Evolutionary conservation across 2,329 filamentous ascomycete genomes (phyloP).

Genomic region (Ascochyta lentis): DNA sequence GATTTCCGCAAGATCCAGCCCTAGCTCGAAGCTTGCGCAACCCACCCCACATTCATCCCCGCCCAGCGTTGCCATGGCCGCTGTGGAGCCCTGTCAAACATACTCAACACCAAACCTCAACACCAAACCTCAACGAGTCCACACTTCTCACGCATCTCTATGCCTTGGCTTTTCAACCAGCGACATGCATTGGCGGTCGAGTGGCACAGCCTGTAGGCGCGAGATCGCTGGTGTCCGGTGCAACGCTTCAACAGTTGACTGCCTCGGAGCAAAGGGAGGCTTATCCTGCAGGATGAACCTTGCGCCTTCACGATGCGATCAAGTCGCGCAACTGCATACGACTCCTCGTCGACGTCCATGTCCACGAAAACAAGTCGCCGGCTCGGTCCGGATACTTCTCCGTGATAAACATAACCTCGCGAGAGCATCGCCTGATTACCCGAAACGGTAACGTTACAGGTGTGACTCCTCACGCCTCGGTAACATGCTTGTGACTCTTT

Average conservation of each 20-base stretch:
- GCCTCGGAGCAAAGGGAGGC: conserved; percentile 10
- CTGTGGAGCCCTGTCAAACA: conserved; percentile 17
- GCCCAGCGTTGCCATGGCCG: conserved; percentile 14
- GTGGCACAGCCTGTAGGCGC: conserved; percentile 2
- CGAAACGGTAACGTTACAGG: conserved; percentile 15
- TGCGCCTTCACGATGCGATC: conserved; percentile 3
- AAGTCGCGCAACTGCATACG: conserved; percentile 15
- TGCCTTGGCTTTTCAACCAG: conserved; percentile 7
- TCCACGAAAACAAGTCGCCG: conserved; percentile 19
- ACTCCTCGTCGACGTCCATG: conserved; percentile 5
- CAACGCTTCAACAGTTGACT: neutral
- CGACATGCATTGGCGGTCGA: neutral
- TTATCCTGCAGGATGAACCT: neutral
- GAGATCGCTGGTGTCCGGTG: neutral
- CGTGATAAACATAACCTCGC: conserved; percentile 18
- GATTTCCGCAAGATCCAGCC: neutral
- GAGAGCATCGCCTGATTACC: conserved; percentile 22
- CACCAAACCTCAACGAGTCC: conserved; percentile 8
- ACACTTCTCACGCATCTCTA: conserved; percentile 10
- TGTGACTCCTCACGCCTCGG: conserved; percentile 16
- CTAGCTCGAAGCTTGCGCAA: conserved; percentile 9
- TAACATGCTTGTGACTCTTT: conserved; percentile 18
- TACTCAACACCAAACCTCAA: conserved; percentile 16
- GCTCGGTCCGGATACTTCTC: conserved; percentile 19
- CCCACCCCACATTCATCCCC: conserved; percentile 13